These are phyloP conservation scores for Wilcoxina mikolae DNA, from an alignment of 495 filamentous ascomycete species.

Conservation along the genomic window DNA sequence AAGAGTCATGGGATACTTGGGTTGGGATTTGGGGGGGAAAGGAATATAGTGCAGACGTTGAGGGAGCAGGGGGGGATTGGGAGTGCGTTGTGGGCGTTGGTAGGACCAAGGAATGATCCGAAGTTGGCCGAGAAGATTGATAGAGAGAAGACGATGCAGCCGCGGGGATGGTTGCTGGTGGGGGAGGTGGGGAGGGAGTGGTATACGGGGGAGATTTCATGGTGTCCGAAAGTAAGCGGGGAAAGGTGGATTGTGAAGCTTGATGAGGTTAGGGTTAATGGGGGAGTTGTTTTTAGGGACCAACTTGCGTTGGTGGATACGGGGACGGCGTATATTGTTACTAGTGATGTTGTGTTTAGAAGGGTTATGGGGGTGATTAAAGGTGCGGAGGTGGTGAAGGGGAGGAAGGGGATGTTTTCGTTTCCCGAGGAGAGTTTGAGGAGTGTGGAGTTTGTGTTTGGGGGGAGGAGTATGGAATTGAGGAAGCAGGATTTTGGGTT, in stretches of 20 bases:
- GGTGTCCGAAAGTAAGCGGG: not conserved
- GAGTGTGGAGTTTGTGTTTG: not conserved
- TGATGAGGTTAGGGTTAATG: not conserved
- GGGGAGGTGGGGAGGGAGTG: not conserved
- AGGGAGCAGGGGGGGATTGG: not conserved
- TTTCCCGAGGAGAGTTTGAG: not conserved
- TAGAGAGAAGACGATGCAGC: not conserved
- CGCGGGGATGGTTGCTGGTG: not conserved
- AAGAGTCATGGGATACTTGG: not conserved
- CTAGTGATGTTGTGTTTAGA: not conserved
- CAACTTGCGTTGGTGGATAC: not conserved
- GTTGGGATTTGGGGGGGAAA: not conserved
- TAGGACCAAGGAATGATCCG: not conserved
- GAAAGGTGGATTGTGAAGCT: not conserved
- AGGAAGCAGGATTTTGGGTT: conserved; percentile 1
- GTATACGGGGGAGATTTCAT: not conserved
- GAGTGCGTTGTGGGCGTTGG: not conserved
- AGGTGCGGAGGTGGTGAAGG: not conserved
- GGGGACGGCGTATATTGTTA: not conserved
- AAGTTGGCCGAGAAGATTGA: not conserved
- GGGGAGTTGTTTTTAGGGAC: not conserved
- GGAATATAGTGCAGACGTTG: not conserved
- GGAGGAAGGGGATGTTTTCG: not conserved
- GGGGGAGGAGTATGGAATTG: not conserved
- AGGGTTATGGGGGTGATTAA: not conserved